These are phyloP conservation scores for Glomus cerebriforme DNA, from an alignment of 192 early-diverging fungal species.

Conservation along the genomic window DNA sequence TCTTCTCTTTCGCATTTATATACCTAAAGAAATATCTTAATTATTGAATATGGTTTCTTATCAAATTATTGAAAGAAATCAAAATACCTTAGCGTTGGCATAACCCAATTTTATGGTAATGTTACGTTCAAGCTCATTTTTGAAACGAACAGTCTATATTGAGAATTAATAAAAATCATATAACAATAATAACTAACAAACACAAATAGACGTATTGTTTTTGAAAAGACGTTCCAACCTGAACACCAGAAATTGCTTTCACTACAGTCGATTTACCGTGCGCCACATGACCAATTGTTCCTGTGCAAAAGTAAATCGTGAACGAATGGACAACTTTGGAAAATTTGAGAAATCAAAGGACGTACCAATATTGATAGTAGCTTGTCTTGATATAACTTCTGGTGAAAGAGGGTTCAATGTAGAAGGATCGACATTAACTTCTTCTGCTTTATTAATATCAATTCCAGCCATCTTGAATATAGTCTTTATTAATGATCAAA, in stretches of 20 bases:
- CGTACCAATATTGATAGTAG: conserved; percentile 98
- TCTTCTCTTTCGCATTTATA: conserved; percentile 94
- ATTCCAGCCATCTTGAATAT: neutral
- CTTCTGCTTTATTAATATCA: conserved; percentile 14
- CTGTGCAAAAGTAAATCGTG: conserved; percentile 41
- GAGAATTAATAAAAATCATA: too few species aligned
- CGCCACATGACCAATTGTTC: conserved; percentile 99
- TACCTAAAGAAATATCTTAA: conserved; percentile 56
- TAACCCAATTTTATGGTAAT: conserved; percentile 99
- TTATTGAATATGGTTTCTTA: neutral
- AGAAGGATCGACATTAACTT: conserved; percentile 37
- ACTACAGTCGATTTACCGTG: conserved; percentile 99
- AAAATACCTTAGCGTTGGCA: conserved; percentile 90
- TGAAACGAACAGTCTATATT: conserved; percentile 87
- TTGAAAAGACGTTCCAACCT: conserved; percentile 44
- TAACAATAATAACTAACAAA: neutral
- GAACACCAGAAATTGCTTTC: conserved; percentile 97
- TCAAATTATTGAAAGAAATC: neutral
- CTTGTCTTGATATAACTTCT: conserved; percentile 97
- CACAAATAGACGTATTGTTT: neutral
- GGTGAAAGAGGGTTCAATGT: conserved; percentile 80
- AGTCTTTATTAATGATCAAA: neutral
- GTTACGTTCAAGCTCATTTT: conserved; percentile 97
- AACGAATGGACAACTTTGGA: neutral
- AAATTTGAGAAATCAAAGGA: neutral